Conservation (phyloP, 1,284 basidiomycete genomes). For the Pseudozyma tsukubaensis region DNA sequence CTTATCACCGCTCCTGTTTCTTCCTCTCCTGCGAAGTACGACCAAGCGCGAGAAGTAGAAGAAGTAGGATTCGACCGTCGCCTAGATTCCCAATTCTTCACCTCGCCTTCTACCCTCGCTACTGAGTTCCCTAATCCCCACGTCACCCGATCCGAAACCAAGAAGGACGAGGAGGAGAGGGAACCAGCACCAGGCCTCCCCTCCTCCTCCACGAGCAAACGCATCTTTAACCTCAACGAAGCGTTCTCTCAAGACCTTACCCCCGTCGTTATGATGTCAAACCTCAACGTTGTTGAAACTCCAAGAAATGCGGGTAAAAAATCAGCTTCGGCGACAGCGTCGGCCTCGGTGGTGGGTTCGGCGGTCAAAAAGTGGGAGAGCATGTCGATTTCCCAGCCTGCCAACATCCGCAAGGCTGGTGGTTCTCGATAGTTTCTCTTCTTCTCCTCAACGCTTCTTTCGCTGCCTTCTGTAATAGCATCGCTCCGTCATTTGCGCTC, state of each 20-base stretch:
- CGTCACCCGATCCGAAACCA: no score
- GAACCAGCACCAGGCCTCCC: constrained; percentile 12
- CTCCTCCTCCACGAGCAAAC: constrained; percentile 19
- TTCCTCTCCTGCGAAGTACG: no score
- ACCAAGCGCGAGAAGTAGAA: constrained; percentile 9
- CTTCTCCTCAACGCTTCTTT: background rate
- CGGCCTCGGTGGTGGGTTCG: constrained; percentile 34
- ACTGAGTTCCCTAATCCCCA: background rate
- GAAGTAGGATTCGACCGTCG: constrained; percentile 7
- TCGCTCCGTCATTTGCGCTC: no score
- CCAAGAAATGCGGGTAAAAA: no score
- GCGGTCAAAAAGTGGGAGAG: constrained; percentile 51
- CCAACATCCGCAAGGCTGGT: background rate
- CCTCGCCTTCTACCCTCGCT: background rate
- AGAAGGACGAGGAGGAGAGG: no score
- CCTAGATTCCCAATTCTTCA: constrained; percentile 35
- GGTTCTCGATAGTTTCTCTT: background rate
- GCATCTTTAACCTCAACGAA: constrained; percentile 8
- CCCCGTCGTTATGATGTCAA: background rate
- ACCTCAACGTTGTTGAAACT: no score
- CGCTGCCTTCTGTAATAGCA: no score
- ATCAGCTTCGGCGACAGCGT: no score
- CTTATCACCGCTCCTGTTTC: background rate
- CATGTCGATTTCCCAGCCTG: constrained; percentile 16
- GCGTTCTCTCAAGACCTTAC: constrained; percentile 14